Evolutionary conservation across 2,329 filamentous ascomycete genomes (phyloP), one percentile per base, ranked within the genome.

Genomic region (Endocalyx cinctus): DNA sequence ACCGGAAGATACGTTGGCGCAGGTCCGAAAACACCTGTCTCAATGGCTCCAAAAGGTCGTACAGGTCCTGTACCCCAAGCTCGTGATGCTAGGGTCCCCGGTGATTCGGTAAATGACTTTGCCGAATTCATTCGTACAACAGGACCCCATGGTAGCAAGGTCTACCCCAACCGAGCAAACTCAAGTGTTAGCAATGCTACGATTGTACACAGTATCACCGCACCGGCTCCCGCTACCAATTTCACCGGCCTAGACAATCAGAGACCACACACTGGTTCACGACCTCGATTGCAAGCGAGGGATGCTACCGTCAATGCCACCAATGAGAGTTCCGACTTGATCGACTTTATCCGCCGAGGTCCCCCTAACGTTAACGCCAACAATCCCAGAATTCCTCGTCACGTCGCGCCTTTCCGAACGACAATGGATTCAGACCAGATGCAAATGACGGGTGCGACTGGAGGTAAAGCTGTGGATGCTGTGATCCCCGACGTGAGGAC

Each of bases 301-400:
- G 81, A 87, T 41, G 77, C 86, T 23, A 69, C 72, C 26, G 72
- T 79, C 12, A 72, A 79, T 31, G 66, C 65, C 37, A 71, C 69
- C 32, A 77, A 78, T 31, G 81, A 82, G 44, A 94, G 82, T 36
- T 84, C 86, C 10, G 92, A 96, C 40, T 66, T 98, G 37, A 95
- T 96, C 45, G 89, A 97, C 55, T 97, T 98, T 58, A 94, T 98
- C 45, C 82, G 89, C 28, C 82, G 87, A 54, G 90, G 89, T 1
- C 88, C 88, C 4, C 82, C 85, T 0, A 72, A 66, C 40, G 56
- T 65, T 27, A 63, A 67, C 20, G 70, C 68, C 27, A 70, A 72
- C 17, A 74, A 75, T 42, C 84, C 79, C 38, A 79, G 86, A 16
- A 92, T 94, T 41, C 84, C 87, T 26, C 80, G 85, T 13, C 77